These are phyloP conservation scores for Claviceps digitariae DNA, from an alignment of 2,329 filamentous ascomycete genomes.

Conservation along the genomic window DNA sequence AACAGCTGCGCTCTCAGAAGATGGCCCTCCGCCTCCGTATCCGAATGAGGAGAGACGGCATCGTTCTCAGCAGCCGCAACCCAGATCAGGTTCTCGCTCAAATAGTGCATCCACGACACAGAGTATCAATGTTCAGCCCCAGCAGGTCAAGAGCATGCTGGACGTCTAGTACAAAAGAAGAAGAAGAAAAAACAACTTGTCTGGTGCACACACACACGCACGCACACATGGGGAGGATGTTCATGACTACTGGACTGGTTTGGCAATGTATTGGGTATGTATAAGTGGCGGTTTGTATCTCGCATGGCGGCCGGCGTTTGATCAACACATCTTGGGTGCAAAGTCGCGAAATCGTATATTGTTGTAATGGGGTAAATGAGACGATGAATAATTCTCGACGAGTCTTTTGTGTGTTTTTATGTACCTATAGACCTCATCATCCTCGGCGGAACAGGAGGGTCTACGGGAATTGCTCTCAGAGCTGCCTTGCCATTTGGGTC, in stretches of 20 bases:
- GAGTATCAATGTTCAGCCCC: conserved; percentile 34
- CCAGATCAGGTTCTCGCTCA: conserved; percentile 25
- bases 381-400: too few relatives aligned
- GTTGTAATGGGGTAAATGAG: too few relatives aligned
- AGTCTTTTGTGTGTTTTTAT: too few relatives aligned
- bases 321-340: too few relatives aligned
- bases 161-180: conserved; percentile 29
- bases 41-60: conserved; percentile 13
- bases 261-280: background rate
- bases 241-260: background rate
- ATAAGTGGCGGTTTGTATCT: background rate
- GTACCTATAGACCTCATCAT: too few relatives aligned
- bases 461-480: too few relatives aligned
- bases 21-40: conserved; percentile 32
- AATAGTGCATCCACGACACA: conserved; percentile 32
- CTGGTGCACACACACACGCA: too few relatives aligned
- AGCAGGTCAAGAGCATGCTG: conserved; percentile 44
- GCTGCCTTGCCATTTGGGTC: too few relatives aligned
- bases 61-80: conserved; percentile 11
- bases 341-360: too few relatives aligned
- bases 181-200: background rate
- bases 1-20: conserved; percentile 26
- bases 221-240: background rate
- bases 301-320: background rate
- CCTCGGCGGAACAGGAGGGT: too few relatives aligned